A percentile compares a stretch with the other conserved stretches of the same genome.
Conservation (phyloP, 495 filamentous ascomycete species). For the Xylaria castorea region DNA sequence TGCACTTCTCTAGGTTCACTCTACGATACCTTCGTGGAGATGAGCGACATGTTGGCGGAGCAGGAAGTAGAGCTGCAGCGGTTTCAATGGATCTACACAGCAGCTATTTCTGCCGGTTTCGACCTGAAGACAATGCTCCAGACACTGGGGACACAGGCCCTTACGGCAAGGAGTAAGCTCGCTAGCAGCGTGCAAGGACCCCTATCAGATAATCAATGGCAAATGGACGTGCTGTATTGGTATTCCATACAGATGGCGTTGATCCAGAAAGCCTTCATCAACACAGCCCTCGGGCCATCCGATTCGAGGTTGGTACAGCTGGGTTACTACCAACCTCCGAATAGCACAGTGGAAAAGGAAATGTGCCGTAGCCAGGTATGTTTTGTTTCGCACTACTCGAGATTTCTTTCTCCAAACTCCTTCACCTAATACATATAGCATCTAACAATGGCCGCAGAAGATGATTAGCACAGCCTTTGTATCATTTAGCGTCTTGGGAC, state of each 20-base stretch:
- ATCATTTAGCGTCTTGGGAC: background rate
- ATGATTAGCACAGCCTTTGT: background rate
- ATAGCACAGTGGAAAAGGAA: background rate
- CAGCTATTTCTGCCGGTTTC: background rate
- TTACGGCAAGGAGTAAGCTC: background rate
- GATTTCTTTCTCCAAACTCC: background rate
- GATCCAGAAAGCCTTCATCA: background rate
- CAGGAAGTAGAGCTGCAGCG: background rate
- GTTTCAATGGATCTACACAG: background rate
- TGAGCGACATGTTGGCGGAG: background rate
- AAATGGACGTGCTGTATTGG: background rate
- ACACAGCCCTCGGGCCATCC: background rate
- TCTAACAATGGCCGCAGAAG: background rate
- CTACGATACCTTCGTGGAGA: background rate
- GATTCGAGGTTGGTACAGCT: background rate
- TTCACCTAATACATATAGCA: background rate
- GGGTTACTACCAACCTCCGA: background rate
- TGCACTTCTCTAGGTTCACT: background rate
- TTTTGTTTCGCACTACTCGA: background rate
- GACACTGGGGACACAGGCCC: background rate
- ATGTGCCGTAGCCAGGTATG: conserved; percentile 1
- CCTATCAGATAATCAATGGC: background rate
- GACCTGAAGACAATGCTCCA: background rate
- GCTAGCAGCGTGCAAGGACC: background rate
- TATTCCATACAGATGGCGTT: background rate